These are phyloP conservation scores for Paecilomyces sp. DNA, from an alignment of 2,329 filamentous ascomycete species.

Conservation along the genomic window DNA sequence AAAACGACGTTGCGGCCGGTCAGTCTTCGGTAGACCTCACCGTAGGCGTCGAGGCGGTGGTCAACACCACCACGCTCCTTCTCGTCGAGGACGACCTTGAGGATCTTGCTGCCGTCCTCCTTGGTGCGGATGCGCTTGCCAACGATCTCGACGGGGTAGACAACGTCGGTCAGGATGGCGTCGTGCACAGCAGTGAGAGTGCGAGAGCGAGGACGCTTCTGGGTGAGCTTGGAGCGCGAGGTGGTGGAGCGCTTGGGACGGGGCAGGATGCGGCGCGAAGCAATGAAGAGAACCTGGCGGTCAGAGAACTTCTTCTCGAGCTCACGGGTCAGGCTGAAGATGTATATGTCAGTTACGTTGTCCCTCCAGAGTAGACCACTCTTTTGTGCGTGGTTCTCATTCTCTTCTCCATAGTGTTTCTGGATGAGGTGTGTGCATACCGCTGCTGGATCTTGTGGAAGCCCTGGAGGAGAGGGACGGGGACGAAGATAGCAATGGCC, in stretches of 20 bases:
- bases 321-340: slow-evolving; percentile 85
- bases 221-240: slow-evolving; percentile 90
- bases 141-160: slow-evolving; percentile 99
- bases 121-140: slow-evolving; percentile 98
- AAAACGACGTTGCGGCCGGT: slow-evolving; percentile 96
- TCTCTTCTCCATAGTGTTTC: not conserved
- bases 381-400: not conserved
- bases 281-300: slow-evolving; percentile 98
- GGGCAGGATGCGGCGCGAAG: slow-evolving; percentile 96
- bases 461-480: slow-evolving; percentile 93
- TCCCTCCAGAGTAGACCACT: not conserved
- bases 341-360: not conserved
- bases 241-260: slow-evolving; percentile 97
- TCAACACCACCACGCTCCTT: slow-evolving; percentile 99
- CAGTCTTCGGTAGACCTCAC: slow-evolving; percentile 97
- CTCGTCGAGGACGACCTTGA: slow-evolving; percentile 99
- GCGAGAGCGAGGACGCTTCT: slow-evolving; percentile 97
- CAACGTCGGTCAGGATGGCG: slow-evolving; percentile 93
- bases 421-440: slow-evolving; percentile 54
- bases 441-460: slow-evolving; percentile 99
- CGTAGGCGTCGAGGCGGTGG: slow-evolving; percentile 99
- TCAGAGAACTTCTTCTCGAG: slow-evolving; percentile 99
- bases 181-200: slow-evolving; percentile 99
- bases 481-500: slow-evolving; percentile 99
- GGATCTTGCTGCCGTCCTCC: slow-evolving; percentile 95